Evolutionary conservation across 2,329 filamentous ascomycete genomes (phyloP), one percentile per base, ranked within the genome.

Genomic region (Magnaporthiopsis poae): DNA sequence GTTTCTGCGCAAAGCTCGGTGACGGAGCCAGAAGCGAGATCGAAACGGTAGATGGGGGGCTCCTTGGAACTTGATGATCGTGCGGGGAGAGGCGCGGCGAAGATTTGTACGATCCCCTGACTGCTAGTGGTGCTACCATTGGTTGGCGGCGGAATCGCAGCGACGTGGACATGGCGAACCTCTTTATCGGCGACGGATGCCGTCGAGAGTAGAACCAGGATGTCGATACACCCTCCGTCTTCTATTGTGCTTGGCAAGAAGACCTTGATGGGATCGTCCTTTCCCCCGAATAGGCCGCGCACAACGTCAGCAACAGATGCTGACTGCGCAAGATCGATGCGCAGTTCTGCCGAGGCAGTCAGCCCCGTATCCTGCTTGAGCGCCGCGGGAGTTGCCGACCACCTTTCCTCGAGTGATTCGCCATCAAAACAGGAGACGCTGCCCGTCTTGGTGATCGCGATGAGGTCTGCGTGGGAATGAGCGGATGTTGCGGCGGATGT

Each of bases 21-120:
- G 3, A 93, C 77, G 59, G 82, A 81, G 15, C 89, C 90, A 2
- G 86, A 84, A 27, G 84, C 82, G 31, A 86, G 77, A 69, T 92
- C 86, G 1, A 91, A 76, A 36, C 83, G 81, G 71, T 85, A 88
- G 11, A 70, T 72, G 4, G 74, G 69, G 25, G 69, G 62, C 15
- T 21, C 33, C 12, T 12, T 11, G 35, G 29, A 27, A 2, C 1
- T 3, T 5, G 56, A 62, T 46, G 35, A 46, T 63, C 33, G 61
- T 5, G 46, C 66, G n/a, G 15, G 59, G 63, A 62, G 33, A 25
- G 13, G 68, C 8, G 31, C 63, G 13, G 21, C 69, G 66, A 21
- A 70, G 66, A 21, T n/a, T 31, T 68, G 68, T 60, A 46, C 67
- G 69, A 18, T 71, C 68, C 4, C 74, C 67, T 65, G 69, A 62